Base-by-base conservation (phyloP, 2,329 filamentous ascomycete genomes). In the Fusarium piperis region DNA sequence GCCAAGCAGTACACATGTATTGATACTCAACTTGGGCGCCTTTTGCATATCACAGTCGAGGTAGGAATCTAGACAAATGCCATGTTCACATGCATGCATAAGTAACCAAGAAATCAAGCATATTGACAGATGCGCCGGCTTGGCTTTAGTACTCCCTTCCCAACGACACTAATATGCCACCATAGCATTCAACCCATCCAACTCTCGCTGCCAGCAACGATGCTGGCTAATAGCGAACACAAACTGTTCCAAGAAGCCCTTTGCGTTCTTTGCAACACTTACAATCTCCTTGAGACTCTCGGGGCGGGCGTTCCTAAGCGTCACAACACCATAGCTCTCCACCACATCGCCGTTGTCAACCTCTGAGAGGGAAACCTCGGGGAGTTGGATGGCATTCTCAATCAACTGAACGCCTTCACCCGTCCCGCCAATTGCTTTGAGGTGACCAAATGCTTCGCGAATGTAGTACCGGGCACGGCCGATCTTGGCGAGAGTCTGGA, bases 241-340 rank as follows among this genome's bases (percentile, higher is more conserved):
- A 82, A 94, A 94, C 73, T 89, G 88, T 72, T 91, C 89, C 64
- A 94, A 74, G 79, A 96, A 95, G 55, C 89, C 88, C 74, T 85
- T 89, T 0, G 90, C 90, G 13, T 88, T 90, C 83, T 92, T 93
- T 0, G 86, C 86, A 69, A 94, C 90, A 64, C 87, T 82, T 4
- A 93, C 77, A 0, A 85, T 85, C 75, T 93, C 89, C 72, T 84
- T 88, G 72, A 94, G 83, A 66, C 85, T 88, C 20, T 89, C 85
- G 0, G 90, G 85, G 26, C 85, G 80, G 6, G 84, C 81, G 13
- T 84, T 80, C 44, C 81, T 83, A 13, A 92, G 85, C 0, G 93
- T 95, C 0, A 95, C 90, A 1, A 97, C 92, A 56, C 93, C 93
- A 73, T 94, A 96, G 70, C 88, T 92, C 73, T 94, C 90, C 1